Evolutionary conservation across 139 green algal genomes (phyloP).

Genomic region (Closterium sp.): DNA sequence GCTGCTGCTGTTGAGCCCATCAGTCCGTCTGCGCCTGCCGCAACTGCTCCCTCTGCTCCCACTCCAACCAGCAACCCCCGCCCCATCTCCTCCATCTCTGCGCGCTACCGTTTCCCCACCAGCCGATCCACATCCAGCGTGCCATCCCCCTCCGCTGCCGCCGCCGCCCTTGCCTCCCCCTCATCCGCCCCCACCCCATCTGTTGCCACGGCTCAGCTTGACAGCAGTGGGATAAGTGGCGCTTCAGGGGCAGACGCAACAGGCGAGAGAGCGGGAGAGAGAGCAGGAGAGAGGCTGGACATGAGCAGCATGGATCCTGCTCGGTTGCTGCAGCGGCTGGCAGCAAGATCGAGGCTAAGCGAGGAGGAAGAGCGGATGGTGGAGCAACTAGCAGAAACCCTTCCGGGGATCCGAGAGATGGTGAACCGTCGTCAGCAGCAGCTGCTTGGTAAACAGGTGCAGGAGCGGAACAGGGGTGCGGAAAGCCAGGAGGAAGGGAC

Average conservation of each 20-base stretch:
- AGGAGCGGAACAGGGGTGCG: neutral
- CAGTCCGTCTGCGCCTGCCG: neutral
- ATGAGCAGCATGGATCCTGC: neutral
- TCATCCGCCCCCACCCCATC: neutral
- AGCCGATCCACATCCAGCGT: neutral
- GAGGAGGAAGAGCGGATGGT: neutral
- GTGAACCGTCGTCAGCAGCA: neutral
- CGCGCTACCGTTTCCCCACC: neutral
- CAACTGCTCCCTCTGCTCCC: neutral
- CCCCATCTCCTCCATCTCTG: neutral
- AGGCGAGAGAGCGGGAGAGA: neutral
- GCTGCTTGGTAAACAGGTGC: neutral
- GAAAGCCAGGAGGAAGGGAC: neutral
- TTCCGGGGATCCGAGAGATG: neutral
- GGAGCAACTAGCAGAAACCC: neutral
- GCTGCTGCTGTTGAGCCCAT: neutral
- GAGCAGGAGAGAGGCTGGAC: neutral
- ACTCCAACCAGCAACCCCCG: neutral
- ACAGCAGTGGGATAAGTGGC: too few relatives aligned
- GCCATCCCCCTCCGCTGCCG: neutral
- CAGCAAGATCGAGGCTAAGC: neutral
- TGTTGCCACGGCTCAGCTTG: neutral
- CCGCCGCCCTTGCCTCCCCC: neutral
- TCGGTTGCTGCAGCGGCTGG: neutral
- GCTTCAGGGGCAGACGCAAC: too few relatives aligned